phyloP scores from a whole-genome alignment of 208 protist species.

The Acanthamoeba castellanii region DNA sequence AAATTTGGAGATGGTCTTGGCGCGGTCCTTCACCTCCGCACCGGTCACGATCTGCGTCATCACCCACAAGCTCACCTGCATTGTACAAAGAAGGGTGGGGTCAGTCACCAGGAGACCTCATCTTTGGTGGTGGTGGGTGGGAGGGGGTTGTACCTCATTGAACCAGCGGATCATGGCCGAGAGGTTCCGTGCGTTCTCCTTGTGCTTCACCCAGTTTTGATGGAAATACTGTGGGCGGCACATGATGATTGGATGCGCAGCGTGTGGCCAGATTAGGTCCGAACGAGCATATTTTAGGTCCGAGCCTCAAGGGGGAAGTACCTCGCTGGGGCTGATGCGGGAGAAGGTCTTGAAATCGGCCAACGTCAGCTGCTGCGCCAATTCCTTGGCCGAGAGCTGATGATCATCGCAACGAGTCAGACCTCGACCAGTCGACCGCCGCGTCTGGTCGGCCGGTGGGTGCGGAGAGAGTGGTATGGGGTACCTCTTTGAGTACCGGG shows the following conservation, averaged over 20 bases:
- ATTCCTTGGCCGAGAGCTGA: constrained; percentile 60
- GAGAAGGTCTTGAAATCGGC: constrained; percentile 33
- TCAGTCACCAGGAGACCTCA: neutral
- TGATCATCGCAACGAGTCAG: neutral
- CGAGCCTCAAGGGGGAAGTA: neutral
- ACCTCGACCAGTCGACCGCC: neutral
- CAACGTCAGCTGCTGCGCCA: constrained; percentile 62
- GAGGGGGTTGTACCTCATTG: constrained; percentile 11
- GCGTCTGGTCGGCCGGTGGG: neutral
- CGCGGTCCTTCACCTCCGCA: constrained; percentile 28
- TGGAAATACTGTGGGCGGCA: constrained; percentile 22
- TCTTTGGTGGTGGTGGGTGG: too few species aligned
- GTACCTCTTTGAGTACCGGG: constrained; percentile 36
- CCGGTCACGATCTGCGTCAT: constrained; percentile 65
- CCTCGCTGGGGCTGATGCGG: constrained; percentile 40
- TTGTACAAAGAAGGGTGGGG: neutral
- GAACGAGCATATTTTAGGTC: too few species aligned
- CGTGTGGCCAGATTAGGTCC: too few species aligned
- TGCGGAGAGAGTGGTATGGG: neutral
- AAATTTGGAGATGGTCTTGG: constrained; percentile 45
- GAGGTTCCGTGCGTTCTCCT: constrained; percentile 27
- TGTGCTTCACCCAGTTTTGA: constrained; percentile 69
- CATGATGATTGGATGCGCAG: neutral
- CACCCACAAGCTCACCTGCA: constrained; percentile 69
- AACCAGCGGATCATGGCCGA: constrained; percentile 55